Percentiles rank a stretch among this genome's conserved stretches.
phyloP scores from a whole-genome alignment of 768 basidiomycete species.

The Psilocybe cyanescens region DNA sequence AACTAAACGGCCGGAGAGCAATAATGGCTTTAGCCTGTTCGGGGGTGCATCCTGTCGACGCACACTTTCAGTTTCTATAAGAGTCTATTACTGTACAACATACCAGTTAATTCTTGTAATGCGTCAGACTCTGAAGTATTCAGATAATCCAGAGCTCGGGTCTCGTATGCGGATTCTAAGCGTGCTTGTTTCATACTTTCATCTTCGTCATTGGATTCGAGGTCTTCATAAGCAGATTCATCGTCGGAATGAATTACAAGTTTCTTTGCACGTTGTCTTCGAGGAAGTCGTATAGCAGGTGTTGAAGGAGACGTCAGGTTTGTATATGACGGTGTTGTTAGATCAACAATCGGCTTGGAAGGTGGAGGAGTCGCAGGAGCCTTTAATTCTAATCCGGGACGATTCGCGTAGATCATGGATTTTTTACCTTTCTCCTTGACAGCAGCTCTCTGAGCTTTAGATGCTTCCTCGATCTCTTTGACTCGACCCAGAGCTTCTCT shows the following conservation, averaged over 20 bases:
- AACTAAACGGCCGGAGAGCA: slow-evolving; percentile 77
- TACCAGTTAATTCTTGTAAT: slow-evolving; percentile 78
- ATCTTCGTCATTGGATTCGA: slow-evolving; percentile 37
- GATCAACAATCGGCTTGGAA: slow-evolving; percentile 40
- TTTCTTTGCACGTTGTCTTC: slow-evolving; percentile 59
- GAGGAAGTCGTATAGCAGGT: slow-evolving; percentile 41
- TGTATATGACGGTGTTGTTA: slow-evolving; percentile 35
- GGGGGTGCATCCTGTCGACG: slow-evolving; percentile 64
- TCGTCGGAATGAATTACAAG: slow-evolving; percentile 71
- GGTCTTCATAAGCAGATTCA: slow-evolving; percentile 56
- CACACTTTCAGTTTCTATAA: slow-evolving; percentile 8
- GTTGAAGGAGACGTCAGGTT: slow-evolving; percentile 39
- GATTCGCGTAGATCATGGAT: slow-evolving; percentile 82
- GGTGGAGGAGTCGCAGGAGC: slow-evolving; percentile 41
- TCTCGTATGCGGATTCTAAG: slow-evolving; percentile 43
- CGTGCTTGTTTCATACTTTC: slow-evolving; percentile 30
- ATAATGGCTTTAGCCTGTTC: slow-evolving; percentile 85
- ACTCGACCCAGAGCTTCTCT: slow-evolving; percentile 61
- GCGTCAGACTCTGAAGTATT: slow-evolving; percentile 65
- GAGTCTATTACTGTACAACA: slow-evolving; percentile 19
- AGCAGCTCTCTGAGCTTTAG: slow-evolving; percentile 65
- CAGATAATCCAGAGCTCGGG: slow-evolving; percentile 67
- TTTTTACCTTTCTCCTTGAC: slow-evolving; percentile 78
- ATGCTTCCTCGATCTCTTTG: slow-evolving; percentile 75
- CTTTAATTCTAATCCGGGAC: slow-evolving; percentile 52